Evolutionary conservation across 169 alveolate genomes (phyloP).

Genomic region (Ichthyophthirius multifiliis): DNA sequence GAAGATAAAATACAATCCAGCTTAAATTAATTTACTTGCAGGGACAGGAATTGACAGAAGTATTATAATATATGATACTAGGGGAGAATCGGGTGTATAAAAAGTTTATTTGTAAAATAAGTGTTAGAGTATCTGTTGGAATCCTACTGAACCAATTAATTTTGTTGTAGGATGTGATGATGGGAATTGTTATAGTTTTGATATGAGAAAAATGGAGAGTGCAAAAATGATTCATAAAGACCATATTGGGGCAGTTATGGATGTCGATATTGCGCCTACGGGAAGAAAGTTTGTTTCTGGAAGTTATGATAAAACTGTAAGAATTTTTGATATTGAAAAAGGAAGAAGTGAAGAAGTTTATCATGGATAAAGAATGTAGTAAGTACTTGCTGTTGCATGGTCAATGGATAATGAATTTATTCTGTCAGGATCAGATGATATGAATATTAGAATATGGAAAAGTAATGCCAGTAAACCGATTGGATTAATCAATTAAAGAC

Average conservation of each 20-base stretch:
- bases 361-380: constrained; percentile 97
- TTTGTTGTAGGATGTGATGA: constrained; percentile 98
- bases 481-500: constrained; percentile 69
- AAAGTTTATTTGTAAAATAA: constrained; percentile 52
- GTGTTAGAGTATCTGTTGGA: constrained; percentile 95
- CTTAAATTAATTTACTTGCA: constrained; percentile 84
- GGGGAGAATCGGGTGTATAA: constrained; percentile 38
- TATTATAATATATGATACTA: constrained; percentile 87
- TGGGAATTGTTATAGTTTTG: constrained; percentile 96
- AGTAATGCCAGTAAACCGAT: constrained; percentile 85
- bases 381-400: constrained; percentile 80
- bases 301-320: constrained; percentile 95
- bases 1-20: constrained; percentile 93
- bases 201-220: constrained; percentile 92
- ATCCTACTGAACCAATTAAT: constrained; percentile 96
- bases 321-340: constrained; percentile 91
- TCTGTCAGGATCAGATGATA: constrained; percentile 96
- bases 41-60: constrained; percentile 88
- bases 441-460: constrained; percentile 97
- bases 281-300: constrained; percentile 98
- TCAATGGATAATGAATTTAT: constrained; percentile 95
- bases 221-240: constrained; percentile 93
- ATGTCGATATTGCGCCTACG: constrained; percentile 95
- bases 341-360: constrained; percentile 95
- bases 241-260: constrained; percentile 70